Conservation (phyloP, 805 yeast genomes). For the Ogataea kodamae region DNA sequence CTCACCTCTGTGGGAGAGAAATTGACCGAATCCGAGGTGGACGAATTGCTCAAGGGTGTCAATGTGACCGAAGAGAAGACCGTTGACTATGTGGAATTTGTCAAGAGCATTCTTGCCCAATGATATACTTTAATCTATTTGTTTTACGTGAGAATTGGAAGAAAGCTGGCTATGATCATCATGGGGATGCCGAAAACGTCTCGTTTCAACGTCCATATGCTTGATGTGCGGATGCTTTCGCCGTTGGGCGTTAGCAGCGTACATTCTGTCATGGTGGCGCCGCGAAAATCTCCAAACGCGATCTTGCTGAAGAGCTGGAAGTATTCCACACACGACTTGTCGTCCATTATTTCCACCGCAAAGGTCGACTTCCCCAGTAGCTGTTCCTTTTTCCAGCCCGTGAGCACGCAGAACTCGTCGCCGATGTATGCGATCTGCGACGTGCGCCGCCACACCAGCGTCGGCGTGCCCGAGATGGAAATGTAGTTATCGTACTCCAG, state of each 20-base stretch:
- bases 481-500: slow-evolving; percentile 86
- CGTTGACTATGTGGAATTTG: slow-evolving; percentile 92
- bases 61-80: slow-evolving; percentile 90
- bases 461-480: slow-evolving; percentile 85
- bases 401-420: slow-evolving; percentile 84
- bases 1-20: slow-evolving; percentile 96
- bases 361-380: slow-evolving; percentile 65
- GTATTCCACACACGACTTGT: slow-evolving; percentile 79
- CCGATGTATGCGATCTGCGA: slow-evolving; percentile 95
- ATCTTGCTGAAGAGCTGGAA: slow-evolving; percentile 80
- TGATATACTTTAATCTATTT: slow-evolving; percentile 26
- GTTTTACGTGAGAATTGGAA: slow-evolving; percentile 59
- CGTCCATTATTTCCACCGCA: slow-evolving; percentile 83
- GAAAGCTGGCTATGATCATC: slow-evolving; percentile 92
- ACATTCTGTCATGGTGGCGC: slow-evolving; percentile 86
- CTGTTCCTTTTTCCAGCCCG: slow-evolving; percentile 83
- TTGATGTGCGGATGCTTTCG: slow-evolving; percentile 63
- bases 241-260: slow-evolving; percentile 60
- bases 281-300: slow-evolving; percentile 88
- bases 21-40: slow-evolving; percentile 85
- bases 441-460: slow-evolving; percentile 92
- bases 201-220: slow-evolving; percentile 90
- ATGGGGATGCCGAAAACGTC: slow-evolving; percentile 96
- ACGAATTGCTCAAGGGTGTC: slow-evolving; percentile 93
- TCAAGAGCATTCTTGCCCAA: slow-evolving; percentile 89